Conservation (phyloP, 306 rosid genomes). For the Trichosanthes cucumerina region DNA sequence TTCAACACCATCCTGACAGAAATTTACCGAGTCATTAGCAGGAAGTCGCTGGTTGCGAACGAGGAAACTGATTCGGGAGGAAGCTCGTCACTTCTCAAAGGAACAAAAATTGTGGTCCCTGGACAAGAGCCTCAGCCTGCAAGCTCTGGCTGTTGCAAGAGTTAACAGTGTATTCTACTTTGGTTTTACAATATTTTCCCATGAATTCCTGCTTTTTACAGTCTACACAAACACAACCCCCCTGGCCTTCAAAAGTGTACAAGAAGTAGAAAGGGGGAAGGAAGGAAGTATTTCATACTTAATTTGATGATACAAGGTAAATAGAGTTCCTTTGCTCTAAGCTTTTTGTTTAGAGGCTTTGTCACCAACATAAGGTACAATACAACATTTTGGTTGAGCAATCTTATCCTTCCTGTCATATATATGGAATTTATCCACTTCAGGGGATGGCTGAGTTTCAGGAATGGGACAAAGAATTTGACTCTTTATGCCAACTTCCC, state of each 20-base stretch:
- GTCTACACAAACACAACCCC: background rate
- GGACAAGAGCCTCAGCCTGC: slow-evolving; percentile 41
- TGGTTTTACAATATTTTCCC: background rate
- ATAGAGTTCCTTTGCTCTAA: background rate
- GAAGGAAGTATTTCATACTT: background rate
- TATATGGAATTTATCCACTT: background rate
- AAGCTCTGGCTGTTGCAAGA: slow-evolving; percentile 48
- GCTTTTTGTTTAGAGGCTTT: slow-evolving; percentile 1
- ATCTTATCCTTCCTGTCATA: background rate
- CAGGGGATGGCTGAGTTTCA: background rate
- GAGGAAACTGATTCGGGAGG: slow-evolving; percentile 46
- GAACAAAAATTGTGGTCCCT: slow-evolving; percentile 45
- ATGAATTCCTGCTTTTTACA: background rate
- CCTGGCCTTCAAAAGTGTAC: background rate
- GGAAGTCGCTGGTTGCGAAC: slow-evolving; percentile 49
- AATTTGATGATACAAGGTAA: slow-evolving; percentile 1
- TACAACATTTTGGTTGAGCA: background rate
- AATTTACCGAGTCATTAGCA: slow-evolving; percentile 50
- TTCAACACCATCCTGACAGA: slow-evolving; percentile 71
- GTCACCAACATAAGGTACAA: background rate
- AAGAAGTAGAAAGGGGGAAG: background rate
- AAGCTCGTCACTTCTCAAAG: slow-evolving; percentile 55
- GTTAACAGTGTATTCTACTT: slow-evolving; percentile 21
- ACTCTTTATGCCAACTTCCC: background rate
- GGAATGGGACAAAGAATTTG: background rate